Base-by-base conservation (phyloP, 106 monocot species). In the Dendrobium chrysotoxum region DNA sequence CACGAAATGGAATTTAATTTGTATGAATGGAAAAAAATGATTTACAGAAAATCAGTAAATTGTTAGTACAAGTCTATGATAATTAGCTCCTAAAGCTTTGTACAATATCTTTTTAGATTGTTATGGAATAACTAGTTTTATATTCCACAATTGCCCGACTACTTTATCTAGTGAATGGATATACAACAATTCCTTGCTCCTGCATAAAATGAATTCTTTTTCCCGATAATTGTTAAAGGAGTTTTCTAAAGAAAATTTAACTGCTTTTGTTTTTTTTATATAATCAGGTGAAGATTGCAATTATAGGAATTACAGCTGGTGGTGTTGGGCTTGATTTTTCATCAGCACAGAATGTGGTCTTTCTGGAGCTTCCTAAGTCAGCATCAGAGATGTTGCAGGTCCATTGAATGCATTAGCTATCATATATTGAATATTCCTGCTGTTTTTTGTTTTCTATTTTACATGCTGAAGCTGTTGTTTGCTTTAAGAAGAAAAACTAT, bases 291-390 rank as follows among this genome's bases (percentile, higher is more conserved):
- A 93, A 84, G 76, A 86, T 95, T 87, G 98, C 92, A 85, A 84
- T 99, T 77, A 95, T 99, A 89, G 95, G 98, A 75, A 99, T 95
- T 75, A 99, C 98, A 83, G 98, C 92, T 87, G 98, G 98, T 8
- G 92, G 98, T 79, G 86, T 90, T 87, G 98, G 98, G 20, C 80
- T 99, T 20, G 87, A 99, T 70, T 95, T 99, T 53, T 99, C 98
- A 28, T 80, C 92, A 30, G 98, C 98, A 76, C 91, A 86, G 80
- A 95, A 90, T 99, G 92, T 95, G 75, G 87, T 99, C 40, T 99
- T 99, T 75, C 77, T 99, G 78, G 98, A 99, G 84, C 83, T 99
- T 55, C 98, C 98, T 73, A 93, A 90, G 78, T 89, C 95, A 79
- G 88, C 98, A 28, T 95, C 98, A 66, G 95, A 95, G 83, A 89